Evolutionary conservation across 441 rosid species (phyloP).

Genomic region (Oxalis stricta): DNA sequence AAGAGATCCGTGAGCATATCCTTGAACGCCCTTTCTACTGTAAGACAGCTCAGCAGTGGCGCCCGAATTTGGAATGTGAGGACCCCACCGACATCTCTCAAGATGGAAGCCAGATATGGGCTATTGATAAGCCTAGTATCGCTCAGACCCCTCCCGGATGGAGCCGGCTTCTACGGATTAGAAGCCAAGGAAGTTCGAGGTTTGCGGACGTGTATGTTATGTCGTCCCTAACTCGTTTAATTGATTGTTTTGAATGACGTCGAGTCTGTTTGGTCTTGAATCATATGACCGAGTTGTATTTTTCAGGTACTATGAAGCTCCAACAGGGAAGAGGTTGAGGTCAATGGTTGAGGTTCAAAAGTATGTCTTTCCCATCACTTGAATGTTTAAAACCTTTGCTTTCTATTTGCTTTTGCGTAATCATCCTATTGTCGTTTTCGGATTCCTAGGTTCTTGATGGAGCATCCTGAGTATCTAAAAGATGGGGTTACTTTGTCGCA

Average conservation of each 20-base stretch:
- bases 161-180: conserved; percentile 65
- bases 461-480: conserved; percentile 41
- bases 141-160: conserved; percentile 87
- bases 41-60: conserved; percentile 58
- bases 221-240: conserved; percentile 5
- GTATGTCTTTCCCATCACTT: conserved; percentile 23
- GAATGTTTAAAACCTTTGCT: background rate
- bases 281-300: background rate
- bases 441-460: conserved; percentile 46
- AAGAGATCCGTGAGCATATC: conserved; percentile 79
- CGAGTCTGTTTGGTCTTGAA: background rate
- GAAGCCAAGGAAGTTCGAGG: conserved; percentile 78
- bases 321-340: conserved; percentile 82
- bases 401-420: background rate
- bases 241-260: background rate
- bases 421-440: conserved; percentile 1
- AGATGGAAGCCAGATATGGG: conserved; percentile 88
- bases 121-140: conserved; percentile 83
- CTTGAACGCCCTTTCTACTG: conserved; percentile 65
- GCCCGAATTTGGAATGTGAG: conserved; percentile 64
- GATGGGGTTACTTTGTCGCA: conserved; percentile 46
- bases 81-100: conserved; percentile 75
- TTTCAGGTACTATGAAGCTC: conserved; percentile 77
- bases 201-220: conserved; percentile 95
- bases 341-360: conserved; percentile 75